These are phyloP conservation scores for Nymphaea colorata DNA, from an alignment of 164 flowering plant species.

Conservation along the genomic window DNA sequence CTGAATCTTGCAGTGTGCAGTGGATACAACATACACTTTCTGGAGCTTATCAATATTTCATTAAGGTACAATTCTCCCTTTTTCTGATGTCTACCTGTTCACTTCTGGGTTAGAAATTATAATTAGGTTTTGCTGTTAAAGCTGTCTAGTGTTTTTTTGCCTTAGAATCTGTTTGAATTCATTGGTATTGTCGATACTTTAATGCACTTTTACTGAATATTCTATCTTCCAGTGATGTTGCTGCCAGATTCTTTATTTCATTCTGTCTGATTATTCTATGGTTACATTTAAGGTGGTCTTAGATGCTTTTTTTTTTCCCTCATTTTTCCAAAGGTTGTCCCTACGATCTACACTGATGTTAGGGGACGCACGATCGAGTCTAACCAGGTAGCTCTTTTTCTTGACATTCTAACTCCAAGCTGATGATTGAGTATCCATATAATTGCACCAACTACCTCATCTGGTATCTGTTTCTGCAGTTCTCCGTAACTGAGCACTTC, in stretches of 20 bases:
- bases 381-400: slow-evolving; percentile 41
- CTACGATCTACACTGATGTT: slow-evolving; percentile 69
- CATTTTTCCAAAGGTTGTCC: slow-evolving; percentile 50
- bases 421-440: neutral
- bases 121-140: neutral
- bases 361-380: slow-evolving; percentile 50
- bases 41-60: slow-evolving; percentile 74
- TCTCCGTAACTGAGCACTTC: slow-evolving; percentile 74
- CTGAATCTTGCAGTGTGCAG: slow-evolving; percentile 34
- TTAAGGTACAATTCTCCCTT: slow-evolving; percentile 35
- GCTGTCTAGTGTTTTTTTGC: neutral
- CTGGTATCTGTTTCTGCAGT: slow-evolving; percentile 24
- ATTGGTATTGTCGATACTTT: neutral
- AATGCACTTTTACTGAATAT: neutral
- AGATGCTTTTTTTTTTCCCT: slow-evolving; percentile 7
- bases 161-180: neutral
- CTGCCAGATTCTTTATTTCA: too few relatives aligned
- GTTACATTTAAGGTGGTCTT: too few relatives aligned
- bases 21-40: slow-evolving; percentile 43
- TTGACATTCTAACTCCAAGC: neutral
- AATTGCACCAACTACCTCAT: neutral
- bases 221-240: neutral
- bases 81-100: too few relatives aligned
- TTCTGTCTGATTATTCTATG: too few relatives aligned
- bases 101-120: too few relatives aligned